These are phyloP conservation scores for Nicotiana knightiana DNA, from an alignment of 257 asterid species.

Conservation along the genomic window DNA sequence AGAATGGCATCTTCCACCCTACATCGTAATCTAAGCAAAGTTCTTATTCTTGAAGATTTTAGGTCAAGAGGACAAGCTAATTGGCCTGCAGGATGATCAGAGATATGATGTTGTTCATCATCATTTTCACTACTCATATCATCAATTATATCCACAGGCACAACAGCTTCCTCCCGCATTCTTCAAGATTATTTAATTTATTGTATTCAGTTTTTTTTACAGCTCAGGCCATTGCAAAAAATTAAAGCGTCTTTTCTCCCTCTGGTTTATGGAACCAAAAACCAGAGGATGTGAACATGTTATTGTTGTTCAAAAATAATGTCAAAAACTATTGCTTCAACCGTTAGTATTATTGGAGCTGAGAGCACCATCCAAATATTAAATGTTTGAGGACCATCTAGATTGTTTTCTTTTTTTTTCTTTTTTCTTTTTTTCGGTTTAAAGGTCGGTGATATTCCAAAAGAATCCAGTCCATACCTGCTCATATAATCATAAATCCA, in stretches of 20 bases:
- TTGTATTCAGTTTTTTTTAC: not conserved
- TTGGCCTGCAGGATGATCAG: conserved; percentile 3
- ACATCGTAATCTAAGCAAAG: conserved; percentile 49
- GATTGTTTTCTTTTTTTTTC: not conserved
- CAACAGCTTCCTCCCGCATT: conserved; percentile 6
- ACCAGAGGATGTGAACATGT: not conserved
- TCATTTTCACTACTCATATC: conserved; percentile 2
- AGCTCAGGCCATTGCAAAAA: not conserved
- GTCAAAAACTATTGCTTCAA: not conserved
- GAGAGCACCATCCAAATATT: not conserved
- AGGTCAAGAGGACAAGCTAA: not conserved
- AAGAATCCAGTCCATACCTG: not conserved
- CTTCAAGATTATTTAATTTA: not conserved
- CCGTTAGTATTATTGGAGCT: not conserved
- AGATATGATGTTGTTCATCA: not conserved
- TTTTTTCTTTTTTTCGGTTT: not conserved
- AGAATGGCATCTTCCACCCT: conserved; percentile 59
- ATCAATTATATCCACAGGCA: not conserved
- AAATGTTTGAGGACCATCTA: not conserved
- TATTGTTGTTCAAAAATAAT: not conserved
- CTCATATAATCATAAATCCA: no score
- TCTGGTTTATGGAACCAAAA: not conserved
- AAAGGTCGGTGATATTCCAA: not conserved
- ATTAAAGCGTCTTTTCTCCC: not conserved
- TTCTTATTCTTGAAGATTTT: conserved; percentile 21